Conservation (phyloP, 139 green algal genomes). For the Micromonas pusilla region DNA sequence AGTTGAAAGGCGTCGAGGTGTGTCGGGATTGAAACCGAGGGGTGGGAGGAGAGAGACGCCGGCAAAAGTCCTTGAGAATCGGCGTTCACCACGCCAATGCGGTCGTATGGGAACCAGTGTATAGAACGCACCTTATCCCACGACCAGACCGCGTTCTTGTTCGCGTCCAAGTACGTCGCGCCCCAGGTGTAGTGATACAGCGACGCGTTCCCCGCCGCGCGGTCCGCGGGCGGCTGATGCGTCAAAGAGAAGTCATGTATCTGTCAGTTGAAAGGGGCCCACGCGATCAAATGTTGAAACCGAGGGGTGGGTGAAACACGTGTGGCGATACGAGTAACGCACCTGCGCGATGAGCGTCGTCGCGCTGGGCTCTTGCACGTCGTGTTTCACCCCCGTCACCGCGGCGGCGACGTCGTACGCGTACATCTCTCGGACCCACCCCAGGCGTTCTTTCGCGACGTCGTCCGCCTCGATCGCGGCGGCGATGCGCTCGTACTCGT, state of each 20-base stretch:
- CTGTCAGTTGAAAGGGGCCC: too few species aligned
- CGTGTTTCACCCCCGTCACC: slow-evolving; percentile 5
- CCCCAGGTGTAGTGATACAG: slow-evolving; percentile 89
- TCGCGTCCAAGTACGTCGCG: slow-evolving; percentile 5
- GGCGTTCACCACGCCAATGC: too few species aligned
- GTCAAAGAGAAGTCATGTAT: too few species aligned
- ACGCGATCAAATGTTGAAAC: too few species aligned
- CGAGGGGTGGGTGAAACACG: too few species aligned
- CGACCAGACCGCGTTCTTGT: background rate
- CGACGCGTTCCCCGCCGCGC: slow-evolving; percentile 47
- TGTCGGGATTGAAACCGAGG: too few species aligned
- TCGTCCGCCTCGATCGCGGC: slow-evolving; percentile 13
- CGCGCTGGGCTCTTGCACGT: background rate
- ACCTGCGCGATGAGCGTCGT: slow-evolving; percentile 17
- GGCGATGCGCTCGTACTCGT: slow-evolving; percentile 8
- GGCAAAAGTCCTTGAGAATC: too few species aligned
- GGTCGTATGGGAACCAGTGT: too few species aligned
- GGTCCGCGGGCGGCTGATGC: slow-evolving; percentile 73
- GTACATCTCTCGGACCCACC: slow-evolving; percentile 88
- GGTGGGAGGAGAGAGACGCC: too few species aligned
- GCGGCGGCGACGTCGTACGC: slow-evolving; percentile 49
- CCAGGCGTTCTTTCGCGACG: slow-evolving; percentile 47
- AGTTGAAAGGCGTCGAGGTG: too few species aligned
- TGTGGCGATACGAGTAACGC: too few species aligned
- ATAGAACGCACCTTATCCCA: too few species aligned